Conservation (phyloP, 78 protist genomes). For the Anaeramoeba flamelloides region DNA sequence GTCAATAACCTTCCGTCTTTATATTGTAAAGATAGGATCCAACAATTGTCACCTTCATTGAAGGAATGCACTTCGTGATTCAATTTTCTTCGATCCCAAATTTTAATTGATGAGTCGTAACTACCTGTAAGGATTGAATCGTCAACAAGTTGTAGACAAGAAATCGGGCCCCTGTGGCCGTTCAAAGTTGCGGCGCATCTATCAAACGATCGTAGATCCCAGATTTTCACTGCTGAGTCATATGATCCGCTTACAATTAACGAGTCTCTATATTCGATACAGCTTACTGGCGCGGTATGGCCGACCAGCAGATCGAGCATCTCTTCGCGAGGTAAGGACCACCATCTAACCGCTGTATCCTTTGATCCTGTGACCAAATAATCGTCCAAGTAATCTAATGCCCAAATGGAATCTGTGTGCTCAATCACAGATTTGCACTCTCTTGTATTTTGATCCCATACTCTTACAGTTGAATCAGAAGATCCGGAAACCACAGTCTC, state of each 20-base stretch:
- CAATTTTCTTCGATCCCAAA: neutral
- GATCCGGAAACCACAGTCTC: neutral
- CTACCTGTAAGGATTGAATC: neutral
- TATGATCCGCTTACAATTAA: neutral
- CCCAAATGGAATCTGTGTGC: neutral
- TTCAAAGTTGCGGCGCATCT: neutral
- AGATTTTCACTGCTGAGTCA: neutral
- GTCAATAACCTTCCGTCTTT: neutral
- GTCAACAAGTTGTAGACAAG: neutral
- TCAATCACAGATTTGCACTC: neutral
- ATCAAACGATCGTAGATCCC: neutral
- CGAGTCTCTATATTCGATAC: neutral
- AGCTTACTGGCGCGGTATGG: neutral
- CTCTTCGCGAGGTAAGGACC: neutral
- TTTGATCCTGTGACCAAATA: neutral
- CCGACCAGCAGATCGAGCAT: neutral
- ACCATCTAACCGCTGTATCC: neutral
- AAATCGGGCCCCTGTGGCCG: neutral
- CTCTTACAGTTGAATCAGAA: neutral
- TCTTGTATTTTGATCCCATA: neutral
- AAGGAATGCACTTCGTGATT: neutral
- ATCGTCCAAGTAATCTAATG: neutral
- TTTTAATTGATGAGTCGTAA: neutral
- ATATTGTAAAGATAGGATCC: neutral
- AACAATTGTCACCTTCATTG: neutral